phyloP scores from a whole-genome alignment of 164 flowering plant genomes.

The Piper longum region DNA sequence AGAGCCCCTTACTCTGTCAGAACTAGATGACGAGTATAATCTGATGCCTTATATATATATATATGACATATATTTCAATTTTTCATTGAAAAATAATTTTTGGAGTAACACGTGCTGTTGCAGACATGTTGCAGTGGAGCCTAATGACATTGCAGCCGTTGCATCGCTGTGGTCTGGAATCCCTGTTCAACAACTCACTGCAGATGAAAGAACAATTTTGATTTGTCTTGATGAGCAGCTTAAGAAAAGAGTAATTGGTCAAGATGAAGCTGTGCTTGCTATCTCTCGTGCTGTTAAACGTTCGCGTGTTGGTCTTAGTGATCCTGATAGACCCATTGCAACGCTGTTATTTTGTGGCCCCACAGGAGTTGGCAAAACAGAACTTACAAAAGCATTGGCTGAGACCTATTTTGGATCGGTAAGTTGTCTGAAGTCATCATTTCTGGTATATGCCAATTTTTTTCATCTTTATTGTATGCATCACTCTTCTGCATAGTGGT shows the following conservation, averaged over 20 bases:
- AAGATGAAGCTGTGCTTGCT: conserved; percentile 80
- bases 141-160: conserved; percentile 69
- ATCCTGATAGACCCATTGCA: conserved; percentile 74
- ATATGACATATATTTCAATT: neutral
- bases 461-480: no score
- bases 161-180: conserved; percentile 80
- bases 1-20: conserved; percentile 20
- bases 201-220: conserved; percentile 51
- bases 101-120: conserved; percentile 3
- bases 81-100: neutral
- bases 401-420: conserved; percentile 81
- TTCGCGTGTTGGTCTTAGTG: conserved; percentile 64
- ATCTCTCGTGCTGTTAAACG: conserved; percentile 77
- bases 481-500: neutral
- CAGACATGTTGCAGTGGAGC: conserved; percentile 50
- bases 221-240: conserved; percentile 61
- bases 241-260: conserved; percentile 57
- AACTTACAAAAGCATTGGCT: conserved; percentile 73
- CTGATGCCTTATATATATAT: conserved; percentile 2
- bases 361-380: conserved; percentile 95
- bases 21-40: conserved; percentile 39
- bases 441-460: neutral
- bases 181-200: conserved; percentile 66
- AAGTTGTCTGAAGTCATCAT: conserved; percentile 8
- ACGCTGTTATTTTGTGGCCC: conserved; percentile 86